Percentiles rank a stretch among this genome's conserved stretches.
Evolutionary conservation across 2,329 filamentous ascomycete genomes (phyloP).

Genomic region (Pseudogymnoascus sp.): DNA sequence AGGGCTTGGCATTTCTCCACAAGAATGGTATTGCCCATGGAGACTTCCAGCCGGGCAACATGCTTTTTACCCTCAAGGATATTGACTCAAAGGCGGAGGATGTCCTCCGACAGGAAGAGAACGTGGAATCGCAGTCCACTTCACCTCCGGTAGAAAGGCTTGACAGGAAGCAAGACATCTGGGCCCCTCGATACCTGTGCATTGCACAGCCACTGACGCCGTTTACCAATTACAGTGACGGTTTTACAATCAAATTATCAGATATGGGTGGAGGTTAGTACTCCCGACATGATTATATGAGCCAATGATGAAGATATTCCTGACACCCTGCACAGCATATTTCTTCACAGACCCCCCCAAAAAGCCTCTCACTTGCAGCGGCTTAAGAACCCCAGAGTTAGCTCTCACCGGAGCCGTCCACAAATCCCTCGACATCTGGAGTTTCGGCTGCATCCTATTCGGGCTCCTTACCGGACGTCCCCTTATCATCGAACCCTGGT

Average conservation of each 20-base stretch:
- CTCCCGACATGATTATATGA: too few species aligned
- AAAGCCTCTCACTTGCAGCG: background rate
- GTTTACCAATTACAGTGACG: background rate
- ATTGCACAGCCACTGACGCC: background rate
- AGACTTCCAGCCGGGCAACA: slow-evolving; percentile 34
- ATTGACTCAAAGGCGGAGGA: slow-evolving; percentile 18
- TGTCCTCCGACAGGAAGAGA: background rate
- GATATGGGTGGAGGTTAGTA: too few species aligned
- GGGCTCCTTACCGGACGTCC: background rate
- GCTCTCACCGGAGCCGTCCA: background rate
- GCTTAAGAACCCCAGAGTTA: background rate
- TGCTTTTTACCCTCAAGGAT: slow-evolving; percentile 30
- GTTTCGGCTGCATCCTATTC: background rate
- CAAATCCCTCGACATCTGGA: background rate
- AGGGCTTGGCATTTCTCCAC: slow-evolving; percentile 28
- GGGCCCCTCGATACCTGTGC: background rate
- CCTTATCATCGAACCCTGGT: background rate
- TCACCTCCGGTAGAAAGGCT: background rate
- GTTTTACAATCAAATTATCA: too few species aligned
- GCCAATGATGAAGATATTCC: background rate
- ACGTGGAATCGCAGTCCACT: background rate
- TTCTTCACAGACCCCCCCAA: background rate
- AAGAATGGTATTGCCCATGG: slow-evolving; percentile 34
- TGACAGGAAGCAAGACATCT: background rate
- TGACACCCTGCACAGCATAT: background rate